Evolutionary conservation across 2,329 filamentous ascomycete species (phyloP), one percentile per base, ranked within the genome.

Genomic region (Ophiognomonia clavigignenti-juglandacearum): DNA sequence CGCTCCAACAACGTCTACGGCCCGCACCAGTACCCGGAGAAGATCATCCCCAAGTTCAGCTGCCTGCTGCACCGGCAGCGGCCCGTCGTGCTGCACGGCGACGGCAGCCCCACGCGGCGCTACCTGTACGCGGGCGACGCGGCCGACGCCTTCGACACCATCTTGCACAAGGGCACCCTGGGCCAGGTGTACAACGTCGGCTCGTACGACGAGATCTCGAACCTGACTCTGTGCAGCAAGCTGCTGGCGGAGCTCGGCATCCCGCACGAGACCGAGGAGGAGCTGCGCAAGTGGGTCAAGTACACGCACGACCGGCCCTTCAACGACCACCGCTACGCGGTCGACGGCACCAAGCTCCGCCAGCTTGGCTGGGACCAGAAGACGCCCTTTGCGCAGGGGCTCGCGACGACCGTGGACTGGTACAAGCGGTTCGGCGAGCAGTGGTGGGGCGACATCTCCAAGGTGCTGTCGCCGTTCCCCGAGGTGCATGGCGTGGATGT

Each of bases 1-100:
- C 77, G 87, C 41, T 85, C 85, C 62, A 92, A 92, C 70, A 92
- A 93, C 58, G 86, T 92, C 24, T 93, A 91, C 59, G 88, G 88
- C 0, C 88, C 88, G 19, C 86, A 91, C 61, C 87, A 92, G 62
- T 90, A 85, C 62, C 86, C 86, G 0, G 86, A 91, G 68, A 90
- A 92, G 70, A 86, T 92, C 53, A 92, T 92, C 45, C 85, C 87
- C 24, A 91, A 90, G 61, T 92, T 92, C 66, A 82, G 79, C 43
- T 86, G 82, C 61, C 73, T 91, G 23, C 72, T 91, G 14, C 78
- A 85, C 58, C 75, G 85, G 16, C 69, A 73, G 24, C 74, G 79
- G 51, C 83, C 84, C 10, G 77, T 90, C 0, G 79, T 86, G 10
- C 73, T 92, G 11, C 88, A 92, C 61, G 88, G 88, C 23, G 81